Evolutionary conservation across 805 yeast genomes (phyloP), one percentile per base, ranked within the genome.

Genomic region (Ogataea paradorogensis): DNA sequence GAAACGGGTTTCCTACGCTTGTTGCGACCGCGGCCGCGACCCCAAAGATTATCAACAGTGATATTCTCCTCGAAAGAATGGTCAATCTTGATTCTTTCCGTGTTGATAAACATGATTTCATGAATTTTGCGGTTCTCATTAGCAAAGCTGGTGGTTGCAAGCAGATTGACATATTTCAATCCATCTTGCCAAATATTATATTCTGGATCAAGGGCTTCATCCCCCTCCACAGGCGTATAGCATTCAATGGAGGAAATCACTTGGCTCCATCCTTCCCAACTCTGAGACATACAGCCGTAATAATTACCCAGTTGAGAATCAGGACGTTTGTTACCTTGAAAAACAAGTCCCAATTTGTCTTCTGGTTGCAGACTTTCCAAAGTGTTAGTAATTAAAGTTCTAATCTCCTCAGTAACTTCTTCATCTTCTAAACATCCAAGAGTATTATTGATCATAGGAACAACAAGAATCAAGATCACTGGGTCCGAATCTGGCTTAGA

Each of bases 401-500:
- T 46, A 3, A 55, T 38, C 4, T 43, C 35, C 3, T 25, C n/a
- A 0, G 61, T 46, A 34, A 44, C 58, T 23, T 54, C 56, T 1
- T 40, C 31, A 22, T 50, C 51, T n/a, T 47, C 44, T 5, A 47
- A 13, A 4, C 47, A 56, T 9, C 45, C 38, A 15, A 43, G 52
- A 18, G 43, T 47, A 27, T 42, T 29, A 21, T 53, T 54, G 7
- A 47, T 42, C 18, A 58, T 35, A 3, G 63, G 57, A 20, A 61
- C 28, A 2, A 55, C 58, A 15, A 61, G 21, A 5, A 61, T 52
- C 10, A 60, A 27, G 9, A 48, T 47, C 5, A 53, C 14, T 2
- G 64, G 56, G 15, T 44, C 38, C 10, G 53, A 25, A 40, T 69
- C 69, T 2, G 77, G 75, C 7, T 51, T 52, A 6, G 74, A 68